A percentile compares a stretch with the other conserved stretches of the same genome.
phyloP scores from a whole-genome alignment of 257 asterid species.

The Capsicum pubescens region DNA sequence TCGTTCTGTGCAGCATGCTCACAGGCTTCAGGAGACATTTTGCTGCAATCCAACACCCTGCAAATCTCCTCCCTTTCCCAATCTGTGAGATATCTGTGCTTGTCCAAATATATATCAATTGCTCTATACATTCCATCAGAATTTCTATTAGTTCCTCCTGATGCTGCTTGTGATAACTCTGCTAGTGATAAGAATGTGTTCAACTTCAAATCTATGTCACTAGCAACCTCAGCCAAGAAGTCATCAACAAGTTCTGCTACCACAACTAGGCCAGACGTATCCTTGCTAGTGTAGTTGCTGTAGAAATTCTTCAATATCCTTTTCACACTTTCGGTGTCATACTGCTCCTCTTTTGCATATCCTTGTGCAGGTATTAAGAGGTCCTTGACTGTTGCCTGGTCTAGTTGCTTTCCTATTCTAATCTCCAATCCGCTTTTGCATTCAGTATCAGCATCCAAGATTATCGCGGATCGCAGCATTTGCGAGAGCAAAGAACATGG shows the following conservation, averaged over 20 bases:
- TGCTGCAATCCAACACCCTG: constrained; percentile 57
- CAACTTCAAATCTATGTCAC: constrained; percentile 60
- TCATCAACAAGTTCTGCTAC: constrained; percentile 69
- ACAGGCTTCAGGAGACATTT: constrained; percentile 65
- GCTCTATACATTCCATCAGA: constrained; percentile 76
- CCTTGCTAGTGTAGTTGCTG: constrained; percentile 40
- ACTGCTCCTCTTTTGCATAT: constrained; percentile 57
- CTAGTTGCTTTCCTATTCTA: constrained; percentile 73
- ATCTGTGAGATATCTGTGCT: constrained; percentile 64
- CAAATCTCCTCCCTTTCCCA: constrained; percentile 70
- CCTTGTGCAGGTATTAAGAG: constrained; percentile 67
- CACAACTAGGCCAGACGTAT: constrained; percentile 36
- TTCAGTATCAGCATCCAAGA: constrained; percentile 48
- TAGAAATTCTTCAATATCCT: constrained; percentile 75
- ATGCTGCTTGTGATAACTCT: constrained; percentile 56
- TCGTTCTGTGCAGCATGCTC: constrained; percentile 70
- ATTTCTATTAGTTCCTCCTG: constrained; percentile 42
- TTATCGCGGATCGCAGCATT: constrained; percentile 58
- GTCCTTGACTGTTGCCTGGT: constrained; percentile 54
- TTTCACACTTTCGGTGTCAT: constrained; percentile 61
- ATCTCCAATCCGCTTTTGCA: constrained; percentile 63
- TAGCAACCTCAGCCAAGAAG: constrained; percentile 66
- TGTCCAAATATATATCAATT: constrained; percentile 66
- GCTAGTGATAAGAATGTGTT: constrained; percentile 42
- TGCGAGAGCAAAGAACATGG: constrained; percentile 58